A percentile compares a stretch with the other conserved stretches of the same genome.
Conservation (phyloP, 768 basidiomycete species). For the Rhodotorula kratochvilovae region DNA sequence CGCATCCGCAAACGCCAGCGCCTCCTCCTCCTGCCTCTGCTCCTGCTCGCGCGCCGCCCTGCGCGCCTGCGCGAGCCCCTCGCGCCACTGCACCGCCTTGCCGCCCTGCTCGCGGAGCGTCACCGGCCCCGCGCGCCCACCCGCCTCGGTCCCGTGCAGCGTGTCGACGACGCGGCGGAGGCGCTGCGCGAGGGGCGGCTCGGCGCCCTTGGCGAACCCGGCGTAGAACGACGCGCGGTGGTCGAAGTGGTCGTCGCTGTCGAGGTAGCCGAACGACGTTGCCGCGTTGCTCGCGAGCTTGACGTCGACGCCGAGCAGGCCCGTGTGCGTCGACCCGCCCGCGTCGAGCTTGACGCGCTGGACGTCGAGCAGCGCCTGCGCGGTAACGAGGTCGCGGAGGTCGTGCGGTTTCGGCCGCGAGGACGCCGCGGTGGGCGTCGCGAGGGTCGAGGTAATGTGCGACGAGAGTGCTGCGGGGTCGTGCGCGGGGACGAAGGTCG, state of each 20-base stretch:
- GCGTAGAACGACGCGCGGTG: conserved; percentile 11
- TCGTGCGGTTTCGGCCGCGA: conserved; percentile 9
- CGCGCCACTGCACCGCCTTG: conserved; percentile 21
- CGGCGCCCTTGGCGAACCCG: neutral
- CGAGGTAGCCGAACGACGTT: neutral
- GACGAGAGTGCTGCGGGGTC: neutral
- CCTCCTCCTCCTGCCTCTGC: conserved; percentile 3
- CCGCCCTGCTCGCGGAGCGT: conserved; percentile 14
- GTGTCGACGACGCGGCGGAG: conserved; percentile 15
- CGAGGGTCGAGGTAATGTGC: conserved; percentile 4
- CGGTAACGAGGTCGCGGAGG: conserved; percentile 11
- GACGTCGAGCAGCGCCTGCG: conserved; percentile 5
- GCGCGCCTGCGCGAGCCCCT: conserved; percentile 14
- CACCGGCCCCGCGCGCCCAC: conserved; percentile 17
- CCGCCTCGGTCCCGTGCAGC: conserved; percentile 27
- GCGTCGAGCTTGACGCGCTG: conserved; percentile 18
- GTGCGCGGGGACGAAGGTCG: conserved; percentile 25
- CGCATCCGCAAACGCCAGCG: conserved; percentile 12
- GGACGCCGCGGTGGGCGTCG: neutral
- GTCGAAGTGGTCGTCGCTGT: neutral
- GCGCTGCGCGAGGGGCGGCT: conserved; percentile 17
- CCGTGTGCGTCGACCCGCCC: neutral
- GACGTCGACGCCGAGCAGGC: conserved; percentile 6
- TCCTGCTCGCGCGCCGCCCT: conserved; percentile 5
- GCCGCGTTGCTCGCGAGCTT: neutral